These are phyloP conservation scores for Cicer chorassanicum DNA, from an alignment of 306 rosid genomes.

Conservation along the genomic window DNA sequence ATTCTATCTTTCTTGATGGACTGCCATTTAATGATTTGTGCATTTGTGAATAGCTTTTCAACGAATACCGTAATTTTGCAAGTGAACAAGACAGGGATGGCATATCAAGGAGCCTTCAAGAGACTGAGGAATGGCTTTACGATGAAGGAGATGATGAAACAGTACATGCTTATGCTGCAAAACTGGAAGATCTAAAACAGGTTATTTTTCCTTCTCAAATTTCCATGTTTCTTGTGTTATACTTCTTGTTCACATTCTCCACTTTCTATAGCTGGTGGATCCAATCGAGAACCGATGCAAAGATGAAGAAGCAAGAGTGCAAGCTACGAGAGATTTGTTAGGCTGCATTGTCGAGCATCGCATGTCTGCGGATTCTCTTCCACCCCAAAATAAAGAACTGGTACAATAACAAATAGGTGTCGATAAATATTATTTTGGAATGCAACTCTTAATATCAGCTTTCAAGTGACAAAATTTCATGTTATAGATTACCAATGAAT, in stretches of 20 bases:
- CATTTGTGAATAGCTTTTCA: conserved; percentile 65
- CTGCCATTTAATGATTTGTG: conserved; percentile 38
- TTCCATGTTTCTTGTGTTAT: conserved; percentile 10
- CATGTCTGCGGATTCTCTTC: conserved; percentile 47
- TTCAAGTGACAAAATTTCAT: conserved; percentile 33
- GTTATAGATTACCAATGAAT: conserved; percentile 57
- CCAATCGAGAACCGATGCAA: conserved; percentile 73
- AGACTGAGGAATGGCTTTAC: conserved; percentile 86
- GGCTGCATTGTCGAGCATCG: conserved; percentile 53
- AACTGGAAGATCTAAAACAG: conserved; percentile 78
- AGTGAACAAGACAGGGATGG: conserved; percentile 72
- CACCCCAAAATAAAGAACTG: conserved; percentile 47
- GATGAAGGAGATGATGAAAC: conserved; percentile 84
- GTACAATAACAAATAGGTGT: conserved; percentile 31
- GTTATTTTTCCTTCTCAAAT: conserved; percentile 50
- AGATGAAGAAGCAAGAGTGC: conserved; percentile 72
- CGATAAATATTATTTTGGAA: background rate
- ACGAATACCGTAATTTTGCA: conserved; percentile 67
- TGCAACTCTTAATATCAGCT: conserved; percentile 17
- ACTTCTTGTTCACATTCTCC: conserved; percentile 37
- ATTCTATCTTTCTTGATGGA: conserved; percentile 9
- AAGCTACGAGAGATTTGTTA: conserved; percentile 59
- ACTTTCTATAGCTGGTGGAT: conserved; percentile 61
- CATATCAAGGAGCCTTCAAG: conserved; percentile 67
- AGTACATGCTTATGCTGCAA: conserved; percentile 68